Evolutionary conservation across 345 rosid genomes (phyloP).

Genomic region (Citrus glauca): DNA sequence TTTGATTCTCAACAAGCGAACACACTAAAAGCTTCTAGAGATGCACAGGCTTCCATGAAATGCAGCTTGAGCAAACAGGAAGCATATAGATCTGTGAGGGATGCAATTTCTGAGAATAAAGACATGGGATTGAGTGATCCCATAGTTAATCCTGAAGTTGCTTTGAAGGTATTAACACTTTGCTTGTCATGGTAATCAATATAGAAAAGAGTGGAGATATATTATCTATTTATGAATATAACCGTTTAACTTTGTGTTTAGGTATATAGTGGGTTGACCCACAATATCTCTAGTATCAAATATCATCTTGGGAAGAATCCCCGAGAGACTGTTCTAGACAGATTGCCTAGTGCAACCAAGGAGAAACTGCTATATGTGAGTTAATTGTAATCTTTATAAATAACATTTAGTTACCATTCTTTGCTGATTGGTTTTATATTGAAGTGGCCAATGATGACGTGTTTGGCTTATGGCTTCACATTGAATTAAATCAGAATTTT

Average conservation of each 20-base stretch:
- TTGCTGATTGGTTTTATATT: neutral
- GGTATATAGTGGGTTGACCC: slow-evolving; percentile 82
- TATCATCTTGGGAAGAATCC: slow-evolving; percentile 75
- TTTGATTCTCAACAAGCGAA: slow-evolving; percentile 93
- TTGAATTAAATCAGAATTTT: neutral
- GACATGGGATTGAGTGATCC: slow-evolving; percentile 59
- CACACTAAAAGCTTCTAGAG: slow-evolving; percentile 50
- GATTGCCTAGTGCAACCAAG: slow-evolving; percentile 62
- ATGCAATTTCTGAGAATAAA: slow-evolving; percentile 53
- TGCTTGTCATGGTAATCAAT: neutral
- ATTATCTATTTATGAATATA: slow-evolving; percentile 6
- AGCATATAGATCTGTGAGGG: slow-evolving; percentile 61
- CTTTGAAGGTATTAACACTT: slow-evolving; percentile 54
- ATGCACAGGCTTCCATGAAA: slow-evolving; percentile 30
- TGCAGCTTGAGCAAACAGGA: slow-evolving; percentile 44
- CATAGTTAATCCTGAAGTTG: slow-evolving; percentile 62
- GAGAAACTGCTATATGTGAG: slow-evolving; percentile 77
- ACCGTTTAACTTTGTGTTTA: slow-evolving; percentile 26
- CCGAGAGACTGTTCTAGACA: slow-evolving; percentile 71
- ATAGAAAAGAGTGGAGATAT: neutral
- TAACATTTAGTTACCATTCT: neutral
- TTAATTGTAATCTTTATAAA: neutral
- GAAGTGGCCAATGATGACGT: neutral
- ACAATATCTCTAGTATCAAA: slow-evolving; percentile 72
- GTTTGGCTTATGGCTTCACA: neutral